Conservation (phyloP, 1,139 yeast species). For the Hyphopichia wangnamkhiaoensis region DNA sequence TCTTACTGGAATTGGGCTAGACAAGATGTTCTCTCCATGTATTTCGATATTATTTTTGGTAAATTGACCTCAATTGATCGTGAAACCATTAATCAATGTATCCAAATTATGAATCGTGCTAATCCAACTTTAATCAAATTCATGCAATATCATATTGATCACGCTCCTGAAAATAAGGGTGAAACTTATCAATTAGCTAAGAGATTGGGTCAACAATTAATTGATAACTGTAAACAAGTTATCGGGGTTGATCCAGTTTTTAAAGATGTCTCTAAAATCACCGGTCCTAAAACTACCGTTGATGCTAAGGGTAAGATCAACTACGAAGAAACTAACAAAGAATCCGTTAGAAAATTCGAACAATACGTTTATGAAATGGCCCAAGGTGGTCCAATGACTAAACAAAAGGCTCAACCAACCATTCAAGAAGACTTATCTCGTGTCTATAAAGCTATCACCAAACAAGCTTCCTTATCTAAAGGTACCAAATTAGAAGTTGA, state of each 20-base stretch:
- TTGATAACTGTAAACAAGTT: slow-evolving; percentile 93
- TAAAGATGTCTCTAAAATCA: slow-evolving; percentile 91
- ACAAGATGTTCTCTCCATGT: slow-evolving; percentile 92
- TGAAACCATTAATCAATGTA: slow-evolving; percentile 94
- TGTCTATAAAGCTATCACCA: slow-evolving; percentile 78
- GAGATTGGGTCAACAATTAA: slow-evolving; percentile 86
- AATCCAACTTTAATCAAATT: slow-evolving; percentile 91
- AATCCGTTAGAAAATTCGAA: slow-evolving; percentile 90
- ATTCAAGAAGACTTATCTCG: slow-evolving; percentile 82
- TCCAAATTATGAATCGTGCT: slow-evolving; percentile 96
- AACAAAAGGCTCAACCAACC: slow-evolving; percentile 59
- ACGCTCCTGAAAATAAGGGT: slow-evolving; percentile 86
- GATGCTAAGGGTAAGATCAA: slow-evolving; percentile 85
- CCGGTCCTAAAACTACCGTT: slow-evolving; percentile 90
- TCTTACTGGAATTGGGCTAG: slow-evolving; percentile 99
- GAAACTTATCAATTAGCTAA: slow-evolving; percentile 87
- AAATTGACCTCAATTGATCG: slow-evolving; percentile 86
- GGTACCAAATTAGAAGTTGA: slow-evolving; percentile 76
- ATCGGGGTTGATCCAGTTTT: slow-evolving; percentile 81
- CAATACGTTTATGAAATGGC: slow-evolving; percentile 98
- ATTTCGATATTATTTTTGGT: slow-evolving; percentile 94
- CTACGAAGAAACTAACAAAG: slow-evolving; percentile 84
- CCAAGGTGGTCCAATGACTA: slow-evolving; percentile 85
- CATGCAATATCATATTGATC: slow-evolving; percentile 96
- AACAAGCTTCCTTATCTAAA: slow-evolving; percentile 62